Base-by-base conservation (phyloP, 805 yeast genomes). In the Teunomyces atbi region DNA sequence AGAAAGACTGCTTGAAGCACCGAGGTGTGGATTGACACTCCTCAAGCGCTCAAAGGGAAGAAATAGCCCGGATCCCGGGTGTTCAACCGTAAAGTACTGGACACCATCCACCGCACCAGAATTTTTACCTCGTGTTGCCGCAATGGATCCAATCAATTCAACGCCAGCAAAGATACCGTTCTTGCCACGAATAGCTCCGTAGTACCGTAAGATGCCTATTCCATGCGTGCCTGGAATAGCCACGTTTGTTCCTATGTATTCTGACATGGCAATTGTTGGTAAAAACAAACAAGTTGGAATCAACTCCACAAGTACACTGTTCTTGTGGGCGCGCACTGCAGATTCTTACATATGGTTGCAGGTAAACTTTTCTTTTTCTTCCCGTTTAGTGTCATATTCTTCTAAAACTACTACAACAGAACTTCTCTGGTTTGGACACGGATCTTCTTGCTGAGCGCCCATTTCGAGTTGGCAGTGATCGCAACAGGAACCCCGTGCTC, bases 121-220 rank as follows among this genome's bases (percentile, higher is more conserved):
- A 59, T 92, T 94, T 63, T 89, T 87, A 18, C 99, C 99, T 45
- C 79, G 71, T 4, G 70, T 60, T 0, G 78, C 68, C 34, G 79
- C 76, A 15, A 62, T 56, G 1, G 82, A 83, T 1, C 87, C 91
- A n/a, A 82, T 57, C 36, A 92, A 69, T 61, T 92, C 97, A 5
- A 92, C 76, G 2, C 99, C 99, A 4, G 91, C 96, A 69, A 83
- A 92, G 8, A 74, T 71, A 0, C 96, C 96, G 30, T 52, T 49
- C 58, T 87, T 89, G 18, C 84, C 84, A 18, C 82, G 77, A 13
- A 92, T 88, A 2, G 76, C 65, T 1, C 97, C 99, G 16, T 83
- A 72, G 63, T 77, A 91, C 48, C 82, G 74, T 44, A 91, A 68
- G 8, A 82, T 71, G 1, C 91, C 97, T 34, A 69, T 66, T 3